These are phyloP conservation scores for Neocucurbitaria cava DNA, from an alignment of 2,329 filamentous ascomycete genomes.

Conservation along the genomic window DNA sequence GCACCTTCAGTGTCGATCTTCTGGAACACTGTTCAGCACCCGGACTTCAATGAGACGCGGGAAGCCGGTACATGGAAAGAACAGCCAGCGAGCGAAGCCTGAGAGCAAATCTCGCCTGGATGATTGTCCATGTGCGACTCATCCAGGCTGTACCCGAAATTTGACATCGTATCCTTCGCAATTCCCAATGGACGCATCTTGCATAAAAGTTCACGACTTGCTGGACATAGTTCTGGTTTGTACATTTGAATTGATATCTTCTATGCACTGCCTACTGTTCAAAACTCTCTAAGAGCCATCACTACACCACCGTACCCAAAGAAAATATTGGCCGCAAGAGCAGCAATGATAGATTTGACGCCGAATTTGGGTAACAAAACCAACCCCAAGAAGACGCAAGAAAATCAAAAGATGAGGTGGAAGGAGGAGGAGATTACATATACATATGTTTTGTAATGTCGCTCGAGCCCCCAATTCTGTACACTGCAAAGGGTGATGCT, in stretches of 20 bases:
- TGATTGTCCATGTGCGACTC: no score
- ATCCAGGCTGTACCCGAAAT: neutral
- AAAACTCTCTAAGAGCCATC: neutral
- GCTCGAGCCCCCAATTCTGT: conserved; percentile 3
- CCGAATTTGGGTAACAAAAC: neutral
- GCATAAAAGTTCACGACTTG: neutral
- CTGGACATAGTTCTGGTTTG: neutral
- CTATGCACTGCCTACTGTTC: neutral
- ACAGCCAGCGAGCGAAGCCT: no score
- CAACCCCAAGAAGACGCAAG: neutral
- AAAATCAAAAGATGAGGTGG: neutral
- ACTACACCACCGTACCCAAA: neutral
- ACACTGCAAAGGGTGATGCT: conserved; percentile 10
- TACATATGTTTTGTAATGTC: conserved; percentile 7
- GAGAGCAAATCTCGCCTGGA: no score
- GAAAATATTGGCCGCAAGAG: neutral
- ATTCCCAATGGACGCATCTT: neutral
- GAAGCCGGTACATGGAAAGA: neutral
- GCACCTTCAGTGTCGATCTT: neutral
- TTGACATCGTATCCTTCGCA: neutral
- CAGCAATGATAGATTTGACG: neutral
- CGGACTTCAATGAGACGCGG: neutral
- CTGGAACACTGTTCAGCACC: neutral
- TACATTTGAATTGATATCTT: neutral
- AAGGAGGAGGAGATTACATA: conserved; percentile 1